Conservation (phyloP, 768 basidiomycete genomes). For the Phaffia tasmanica region DNA sequence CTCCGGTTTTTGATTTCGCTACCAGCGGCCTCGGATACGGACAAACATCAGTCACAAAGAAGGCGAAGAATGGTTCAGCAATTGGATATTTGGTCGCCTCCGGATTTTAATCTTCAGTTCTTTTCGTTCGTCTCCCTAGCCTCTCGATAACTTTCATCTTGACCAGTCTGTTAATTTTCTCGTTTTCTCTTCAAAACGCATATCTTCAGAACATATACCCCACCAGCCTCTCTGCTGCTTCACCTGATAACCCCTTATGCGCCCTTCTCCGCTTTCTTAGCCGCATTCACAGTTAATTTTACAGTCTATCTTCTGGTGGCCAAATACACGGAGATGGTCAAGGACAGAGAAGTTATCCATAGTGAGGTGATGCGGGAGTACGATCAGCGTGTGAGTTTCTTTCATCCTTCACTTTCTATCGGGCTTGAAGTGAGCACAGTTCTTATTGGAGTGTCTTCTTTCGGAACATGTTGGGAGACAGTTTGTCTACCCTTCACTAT, state of each 20-base stretch:
- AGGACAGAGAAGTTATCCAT: constrained; percentile 21
- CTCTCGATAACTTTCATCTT: not conserved
- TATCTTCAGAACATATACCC: constrained; percentile 15
- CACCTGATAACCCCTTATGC: constrained; percentile 19
- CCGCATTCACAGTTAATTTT: constrained; percentile 14
- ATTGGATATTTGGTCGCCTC: constrained; percentile 23
- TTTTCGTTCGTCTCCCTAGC: constrained; percentile 2
- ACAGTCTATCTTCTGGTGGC: constrained; percentile 7
- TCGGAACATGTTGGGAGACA: not conserved
- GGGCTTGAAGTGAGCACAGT: not conserved
- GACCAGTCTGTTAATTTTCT: not conserved
- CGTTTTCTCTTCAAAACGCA: not conserved
- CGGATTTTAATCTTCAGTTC: constrained; percentile 15
- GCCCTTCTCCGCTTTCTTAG: constrained; percentile 8
- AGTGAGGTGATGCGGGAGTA: constrained; percentile 26
- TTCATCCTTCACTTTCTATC: not conserved
- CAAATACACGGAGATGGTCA: constrained; percentile 14
- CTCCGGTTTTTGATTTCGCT: constrained; percentile 20
- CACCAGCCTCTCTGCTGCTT: constrained; percentile 16
- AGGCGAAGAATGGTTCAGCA: constrained; percentile 5
- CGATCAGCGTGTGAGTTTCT: constrained; percentile 19
- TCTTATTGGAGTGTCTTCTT: not conserved
- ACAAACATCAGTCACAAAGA: not conserved
- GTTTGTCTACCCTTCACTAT: constrained; percentile 24
- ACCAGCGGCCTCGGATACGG: constrained; percentile 9